phyloP scores from a whole-genome alignment of 495 filamentous ascomycete species.

The Cairneyella variabilis region DNA sequence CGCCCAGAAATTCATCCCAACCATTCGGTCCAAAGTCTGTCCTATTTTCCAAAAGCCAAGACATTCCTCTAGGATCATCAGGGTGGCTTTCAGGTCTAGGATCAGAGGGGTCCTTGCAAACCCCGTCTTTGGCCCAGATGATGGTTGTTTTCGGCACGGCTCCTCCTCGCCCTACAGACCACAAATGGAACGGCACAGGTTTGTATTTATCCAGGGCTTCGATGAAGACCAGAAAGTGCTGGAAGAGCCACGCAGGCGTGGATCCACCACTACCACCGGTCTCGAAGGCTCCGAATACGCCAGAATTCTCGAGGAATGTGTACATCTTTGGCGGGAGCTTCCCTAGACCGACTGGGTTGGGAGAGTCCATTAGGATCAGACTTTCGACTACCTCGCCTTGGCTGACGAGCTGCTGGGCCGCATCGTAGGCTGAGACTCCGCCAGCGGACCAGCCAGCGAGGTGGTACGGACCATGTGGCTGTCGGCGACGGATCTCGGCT shows the following conservation, averaged over 20 bases:
- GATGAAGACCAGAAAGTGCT: conserved; percentile 80
- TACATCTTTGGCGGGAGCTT: conserved; percentile 4
- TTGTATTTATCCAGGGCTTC: conserved; percentile 66
- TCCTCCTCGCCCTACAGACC: conserved; percentile 37
- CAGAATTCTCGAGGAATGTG: conserved; percentile 26
- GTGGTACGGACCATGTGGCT: conserved; percentile 63
- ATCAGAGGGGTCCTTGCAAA: conserved; percentile 27
- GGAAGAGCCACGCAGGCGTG: conserved; percentile 73
- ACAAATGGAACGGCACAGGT: conserved; percentile 33
- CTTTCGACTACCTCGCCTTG: conserved; percentile 66
- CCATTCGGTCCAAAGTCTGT: conserved; percentile 74
- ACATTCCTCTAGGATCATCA: conserved; percentile 32
- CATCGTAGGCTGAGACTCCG: conserved; percentile 84
- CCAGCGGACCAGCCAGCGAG: conserved; percentile 82
- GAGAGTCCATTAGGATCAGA: conserved; percentile 71
- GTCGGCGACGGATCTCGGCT: conserved; percentile 56
- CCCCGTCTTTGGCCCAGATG: conserved; percentile 79
- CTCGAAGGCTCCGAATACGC: conserved; percentile 59
- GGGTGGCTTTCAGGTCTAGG: conserved; percentile 57
- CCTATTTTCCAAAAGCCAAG: conserved; percentile 52
- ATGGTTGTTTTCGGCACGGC: conserved; percentile 28
- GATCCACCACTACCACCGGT: conserved; percentile 38
- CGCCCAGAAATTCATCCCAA: conserved; percentile 67
- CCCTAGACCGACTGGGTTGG: conserved; percentile 7
- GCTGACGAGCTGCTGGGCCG: conserved; percentile 66